A percentile compares a stretch with the other conserved stretches of the same genome.
Conservation (phyloP, 2,329 filamentous ascomycete genomes). For the Juglanconis oblonga region DNA sequence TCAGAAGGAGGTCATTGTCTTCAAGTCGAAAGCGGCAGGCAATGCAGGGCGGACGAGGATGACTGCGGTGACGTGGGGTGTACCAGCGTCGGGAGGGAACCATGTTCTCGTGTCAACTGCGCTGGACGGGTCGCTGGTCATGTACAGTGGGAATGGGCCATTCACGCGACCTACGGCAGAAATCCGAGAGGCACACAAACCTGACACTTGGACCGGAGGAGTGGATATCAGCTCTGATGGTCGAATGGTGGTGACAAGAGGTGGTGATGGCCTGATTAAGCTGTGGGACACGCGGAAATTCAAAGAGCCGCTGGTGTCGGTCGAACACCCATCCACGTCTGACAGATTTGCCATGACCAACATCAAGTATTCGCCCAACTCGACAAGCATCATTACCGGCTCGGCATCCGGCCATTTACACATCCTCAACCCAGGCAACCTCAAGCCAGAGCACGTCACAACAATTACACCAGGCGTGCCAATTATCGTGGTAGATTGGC, state of each 20-base stretch:
- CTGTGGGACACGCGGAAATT: slow-evolving; percentile 97
- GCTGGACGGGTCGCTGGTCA: slow-evolving; percentile 82
- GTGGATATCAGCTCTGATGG: slow-evolving; percentile 90
- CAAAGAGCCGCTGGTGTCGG: slow-evolving; percentile 79
- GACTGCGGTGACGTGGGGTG: slow-evolving; percentile 87
- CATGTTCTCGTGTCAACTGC: slow-evolving; percentile 79
- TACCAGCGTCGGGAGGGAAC: slow-evolving; percentile 69
- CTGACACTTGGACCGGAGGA: slow-evolving; percentile 87
- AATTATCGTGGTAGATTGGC: slow-evolving; percentile 85
- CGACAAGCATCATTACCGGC: slow-evolving; percentile 82
- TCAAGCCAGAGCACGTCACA: slow-evolving; percentile 80
- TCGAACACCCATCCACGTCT: slow-evolving; percentile 77
- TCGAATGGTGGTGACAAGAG: slow-evolving; percentile 83
- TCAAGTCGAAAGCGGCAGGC: slow-evolving; percentile 88
- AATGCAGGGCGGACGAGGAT: slow-evolving; percentile 89
- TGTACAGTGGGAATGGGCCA: slow-evolving; percentile 89
- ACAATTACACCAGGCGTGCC: slow-evolving; percentile 83
- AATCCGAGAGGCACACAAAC: slow-evolving; percentile 76
- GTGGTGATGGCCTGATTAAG: slow-evolving; percentile 90
- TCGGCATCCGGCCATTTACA: slow-evolving; percentile 83
- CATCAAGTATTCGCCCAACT: slow-evolving; percentile 84
- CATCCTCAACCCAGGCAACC: slow-evolving; percentile 89
- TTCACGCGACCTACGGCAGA: slow-evolving; percentile 80
- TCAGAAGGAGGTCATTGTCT: slow-evolving; percentile 91
- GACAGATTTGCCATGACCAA: slow-evolving; percentile 80